These are phyloP conservation scores for Hyaloscypha finlandica DNA, from an alignment of 495 filamentous ascomycete genomes.

Conservation along the genomic window DNA sequence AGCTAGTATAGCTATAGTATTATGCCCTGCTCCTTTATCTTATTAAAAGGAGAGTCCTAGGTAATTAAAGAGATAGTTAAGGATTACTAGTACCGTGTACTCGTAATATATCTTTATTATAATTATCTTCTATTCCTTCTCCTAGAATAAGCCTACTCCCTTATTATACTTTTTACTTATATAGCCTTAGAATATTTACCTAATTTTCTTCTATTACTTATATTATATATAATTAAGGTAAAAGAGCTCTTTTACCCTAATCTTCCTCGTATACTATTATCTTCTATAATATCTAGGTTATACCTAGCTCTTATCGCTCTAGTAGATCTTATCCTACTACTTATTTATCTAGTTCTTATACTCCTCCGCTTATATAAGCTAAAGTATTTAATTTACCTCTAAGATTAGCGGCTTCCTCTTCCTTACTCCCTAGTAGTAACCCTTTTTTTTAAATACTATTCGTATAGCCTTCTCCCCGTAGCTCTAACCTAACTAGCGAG, in stretches of 20 bases:
- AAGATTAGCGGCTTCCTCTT: no score
- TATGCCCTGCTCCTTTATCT: background rate
- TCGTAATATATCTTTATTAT: background rate
- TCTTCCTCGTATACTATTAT: conserved; percentile 1
- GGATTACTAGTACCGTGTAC: background rate
- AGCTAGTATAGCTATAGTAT: background rate
- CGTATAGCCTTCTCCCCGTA: background rate
- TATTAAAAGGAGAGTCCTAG: background rate
- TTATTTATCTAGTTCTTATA: conserved; percentile 29
- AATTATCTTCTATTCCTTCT: conserved; percentile 25
- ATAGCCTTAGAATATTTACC: conserved; percentile 25
- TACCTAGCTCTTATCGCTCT: conserved; percentile 39
- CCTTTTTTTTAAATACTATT: no score
- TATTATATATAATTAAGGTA: conserved; percentile 10
- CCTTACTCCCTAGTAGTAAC: no score
- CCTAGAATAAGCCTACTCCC: conserved; percentile 18
- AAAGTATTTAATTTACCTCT: background rate
- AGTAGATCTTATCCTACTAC: conserved; percentile 35
- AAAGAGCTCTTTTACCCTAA: background rate
- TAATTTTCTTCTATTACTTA: conserved; percentile 10
- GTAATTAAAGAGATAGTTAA: background rate
- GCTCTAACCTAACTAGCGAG: background rate
- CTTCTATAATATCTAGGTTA: conserved; percentile 13
- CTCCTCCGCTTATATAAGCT: conserved; percentile 28
- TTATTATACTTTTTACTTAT: conserved; percentile 13